Conservation (phyloP, 495 filamentous ascomycete genomes). For the Podospora bellae-mahoneyi region DNA sequence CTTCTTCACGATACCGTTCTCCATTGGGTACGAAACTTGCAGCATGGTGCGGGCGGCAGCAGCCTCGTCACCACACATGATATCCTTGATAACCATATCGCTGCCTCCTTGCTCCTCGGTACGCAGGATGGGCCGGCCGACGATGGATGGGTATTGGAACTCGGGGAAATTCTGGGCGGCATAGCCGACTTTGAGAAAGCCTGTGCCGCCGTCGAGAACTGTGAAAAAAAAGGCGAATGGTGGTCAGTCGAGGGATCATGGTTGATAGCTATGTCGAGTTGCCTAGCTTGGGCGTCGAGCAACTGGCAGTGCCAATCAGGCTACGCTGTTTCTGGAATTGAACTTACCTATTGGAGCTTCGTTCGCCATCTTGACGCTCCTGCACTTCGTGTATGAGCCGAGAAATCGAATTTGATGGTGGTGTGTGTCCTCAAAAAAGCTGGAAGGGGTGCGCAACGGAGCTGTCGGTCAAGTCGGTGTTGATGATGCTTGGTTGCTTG, state of each 20-base stretch:
- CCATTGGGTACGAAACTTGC: constrained; percentile 98
- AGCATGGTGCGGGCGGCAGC: constrained; percentile 93
- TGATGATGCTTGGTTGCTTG: constrained; percentile 8
- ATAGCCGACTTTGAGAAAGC: constrained; percentile 99
- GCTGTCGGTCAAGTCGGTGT: constrained; percentile 3
- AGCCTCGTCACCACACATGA: constrained; percentile 99
- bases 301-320: background rate
- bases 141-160: constrained; percentile 96
- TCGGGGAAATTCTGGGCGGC: constrained; percentile 98
- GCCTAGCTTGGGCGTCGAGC: background rate
- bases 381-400: background rate
- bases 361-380: constrained; percentile 22
- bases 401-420: background rate
- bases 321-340: background rate
- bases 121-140: constrained; percentile 95
- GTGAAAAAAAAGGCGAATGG: constrained; percentile 24
- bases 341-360: constrained; percentile 31
- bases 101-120: constrained; percentile 73
- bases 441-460: background rate
- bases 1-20: constrained; percentile 97
- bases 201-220: constrained; percentile 99
- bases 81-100: constrained; percentile 82
- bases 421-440: background rate
- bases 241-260: background rate
- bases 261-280: background rate